Base-by-base conservation (phyloP, 2,329 filamentous ascomycete genomes). In the Neophaeococcomyces mojaviensis region DNA sequence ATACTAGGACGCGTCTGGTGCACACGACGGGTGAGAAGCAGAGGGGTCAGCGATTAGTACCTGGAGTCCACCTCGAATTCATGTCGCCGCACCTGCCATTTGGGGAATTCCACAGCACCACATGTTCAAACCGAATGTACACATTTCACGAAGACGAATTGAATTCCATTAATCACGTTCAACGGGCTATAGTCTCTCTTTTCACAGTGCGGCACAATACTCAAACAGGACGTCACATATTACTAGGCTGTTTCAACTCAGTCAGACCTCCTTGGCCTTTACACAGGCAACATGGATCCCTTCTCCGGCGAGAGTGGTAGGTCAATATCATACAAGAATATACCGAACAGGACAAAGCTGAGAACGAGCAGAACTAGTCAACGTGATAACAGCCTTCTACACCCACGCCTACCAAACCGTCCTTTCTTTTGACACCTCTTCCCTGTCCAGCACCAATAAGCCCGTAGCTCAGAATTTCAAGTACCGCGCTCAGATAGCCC, bases 391-490 rank as follows among this genome's bases (percentile, higher is more conserved):
- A 59, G 76, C 78, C 62, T 81, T 81, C 69, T 73, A 80, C 67
- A 77, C 79, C 66, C 88, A 86, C 62, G 89, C 94, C 73, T 95
- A 87, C 75, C 78, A 86, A 61, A 76, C 83, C 61, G 89, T 94
- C 53, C 68, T 94, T 67, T 84, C 92, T 70, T 94, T 88, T 69
- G 84, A 94, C 67, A 84, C 81, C 35, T 81, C 84, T 4, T 74
- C 81, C 49, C 84, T 97, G 61, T 92, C 86, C 36, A 57, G 81
- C 53, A 80, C 84, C 59, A 96, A 96, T 69, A 74, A 75, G 38
- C 74, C 88, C 12, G 79, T 87, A 34, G 85, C 86, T 33, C 82
- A 82, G 48, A 71, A 95, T 36, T 79, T 97, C 46, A 76, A 84
- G 63, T 79, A 90, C 53, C 86, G 92, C 63, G 82, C 90, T 35